Base-by-base conservation (phyloP, 2,329 filamentous ascomycete species). In the Curvularia spicifera region DNA sequence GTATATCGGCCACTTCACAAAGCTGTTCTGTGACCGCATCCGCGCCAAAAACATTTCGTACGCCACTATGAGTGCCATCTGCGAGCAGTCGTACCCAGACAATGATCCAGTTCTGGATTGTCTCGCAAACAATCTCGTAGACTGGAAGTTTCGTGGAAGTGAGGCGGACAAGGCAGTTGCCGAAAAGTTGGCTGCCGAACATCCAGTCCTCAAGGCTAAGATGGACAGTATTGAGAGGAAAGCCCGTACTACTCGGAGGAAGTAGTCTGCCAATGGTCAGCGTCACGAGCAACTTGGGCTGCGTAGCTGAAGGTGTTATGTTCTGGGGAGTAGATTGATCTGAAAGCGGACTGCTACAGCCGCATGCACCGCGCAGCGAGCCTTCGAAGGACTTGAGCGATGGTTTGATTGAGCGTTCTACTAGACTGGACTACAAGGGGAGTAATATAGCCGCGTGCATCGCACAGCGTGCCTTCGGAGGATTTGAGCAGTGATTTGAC, bases 1-100 rank as follows among this genome's bases (percentile, higher is more conserved):
- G n/a, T 75, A 75, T 28, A 58, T 75, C 0, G 67, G 64, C 0
- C 72, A 75, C 52, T 73, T 75, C 50, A 75, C 72, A 1, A 66
- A 64, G 44, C 51, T 65, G 1, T 64, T 70, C 50, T 75, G 72
- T 42, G 67, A 75, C 20, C 60, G 63, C 0, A 64, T 74, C 35
- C 71, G 72, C n/a, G 51, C 57, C 13, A 42, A 63, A 26, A 44
- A 60, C 2, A 37, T 54, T 0, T 59, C 64, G 1, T 22, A 55
- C 2, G 64, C 67, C 0, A 63, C 67, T n/a, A 61, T 72, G 37
- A 50, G 57, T 24, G 33, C 62, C n/a, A 52, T 74, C 12, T 69
- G 60, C 20, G 52, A 65, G n/a, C 24, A 60, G 0, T 59, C 57
- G 0, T 61, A 61, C n/a, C 56, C 56, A 0, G 65, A 62, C 0